Base-by-base conservation (phyloP, 2,329 filamentous ascomycete species). In the Chaetomiaceae sp. region DNA sequence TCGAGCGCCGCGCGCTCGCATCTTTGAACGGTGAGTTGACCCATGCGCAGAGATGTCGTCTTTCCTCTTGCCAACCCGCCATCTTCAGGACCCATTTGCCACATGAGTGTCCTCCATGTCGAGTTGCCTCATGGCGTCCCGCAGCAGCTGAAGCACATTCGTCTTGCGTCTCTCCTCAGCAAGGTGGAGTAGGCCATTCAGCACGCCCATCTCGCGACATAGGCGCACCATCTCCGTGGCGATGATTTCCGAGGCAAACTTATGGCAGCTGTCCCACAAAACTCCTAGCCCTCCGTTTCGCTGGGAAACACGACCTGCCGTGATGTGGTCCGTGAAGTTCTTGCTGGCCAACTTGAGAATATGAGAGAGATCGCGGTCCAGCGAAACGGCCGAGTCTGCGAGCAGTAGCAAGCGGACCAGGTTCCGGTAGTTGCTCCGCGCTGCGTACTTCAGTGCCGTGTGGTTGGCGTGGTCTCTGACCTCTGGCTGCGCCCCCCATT, bases 361-460 rank as follows among this genome's bases (percentile, higher is more conserved):
- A 10, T 58, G 45, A 9, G 33, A 34, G 3, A 58, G 11, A 11
- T 53, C 46, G 30, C 46, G 27, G 6, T 36, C 46, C 16, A 13
- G 42, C 23, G 9, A 59, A 27, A 18, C 48, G 7, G 34, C 25
- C 11, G 16, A 5, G 18, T 59, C 58, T 2, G 45, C 51, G 37
- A 53, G 25, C 18, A 58, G 47, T 25, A 59, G 40, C 16, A 58
- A 20, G 5, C 48, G 42, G 8, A 56, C 55, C n/a, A 59, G 5
- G 2, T 21, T 25, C 4, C 41, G 43, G 14, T 45, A 45, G 8
- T 36, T 42, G 25, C 10, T 42, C 11, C 23, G 37, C 4, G 55
- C 55, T 1, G 58, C 57, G 23, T 59, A 56, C 51, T 44, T 52
- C 18, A 57, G 34, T 0, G 57, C 57, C 11, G 57, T 56, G 21